phyloP scores from a whole-genome alignment of 2,329 filamentous ascomycete species.

The Colletotrichum sansevieriae region DNA sequence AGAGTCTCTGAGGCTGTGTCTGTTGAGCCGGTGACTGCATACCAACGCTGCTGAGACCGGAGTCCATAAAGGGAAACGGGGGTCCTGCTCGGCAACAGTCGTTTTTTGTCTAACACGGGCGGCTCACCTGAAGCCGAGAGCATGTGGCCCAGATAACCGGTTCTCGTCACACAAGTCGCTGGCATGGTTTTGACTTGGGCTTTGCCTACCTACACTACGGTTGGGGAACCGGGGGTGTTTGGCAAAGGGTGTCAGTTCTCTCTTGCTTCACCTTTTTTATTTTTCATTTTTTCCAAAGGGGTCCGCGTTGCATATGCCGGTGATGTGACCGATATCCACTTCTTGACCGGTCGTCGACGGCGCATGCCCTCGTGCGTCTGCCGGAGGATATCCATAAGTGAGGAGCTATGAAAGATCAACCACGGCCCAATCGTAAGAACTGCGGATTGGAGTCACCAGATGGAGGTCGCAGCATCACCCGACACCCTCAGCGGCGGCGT shows the following conservation, averaged over 20 bases:
- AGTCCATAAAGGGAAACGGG: not conserved
- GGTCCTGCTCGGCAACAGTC: not conserved
- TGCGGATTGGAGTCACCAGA: constrained; percentile 8
- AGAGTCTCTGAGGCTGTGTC: not conserved
- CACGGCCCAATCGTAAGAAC: constrained; percentile 24
- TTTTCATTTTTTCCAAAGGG: not conserved
- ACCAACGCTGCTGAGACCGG: constrained; percentile 5
- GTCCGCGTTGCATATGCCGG: constrained; percentile 26
- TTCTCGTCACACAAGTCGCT: constrained; percentile 25
- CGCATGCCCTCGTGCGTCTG: constrained; percentile 10
- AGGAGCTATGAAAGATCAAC: not conserved
- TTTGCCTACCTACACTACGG: not conserved
- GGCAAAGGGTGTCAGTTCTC: constrained; percentile 7
- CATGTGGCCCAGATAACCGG: constrained; percentile 23
- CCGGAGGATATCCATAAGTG: constrained; percentile 10
- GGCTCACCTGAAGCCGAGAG: constrained; percentile 17
- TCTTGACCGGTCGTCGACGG: constrained; percentile 34
- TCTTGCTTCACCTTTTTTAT: not conserved
- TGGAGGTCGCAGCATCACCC: not conserved
- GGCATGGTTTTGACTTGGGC: not conserved
- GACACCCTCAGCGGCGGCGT: too few species aligned
- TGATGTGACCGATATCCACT: constrained; percentile 33
- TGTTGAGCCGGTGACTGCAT: constrained; percentile 3
- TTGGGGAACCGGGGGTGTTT: not conserved
- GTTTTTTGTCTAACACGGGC: constrained; percentile 8